Conservation (phyloP, 1,139 yeast species). For the Williopsis jadinii region DNA sequence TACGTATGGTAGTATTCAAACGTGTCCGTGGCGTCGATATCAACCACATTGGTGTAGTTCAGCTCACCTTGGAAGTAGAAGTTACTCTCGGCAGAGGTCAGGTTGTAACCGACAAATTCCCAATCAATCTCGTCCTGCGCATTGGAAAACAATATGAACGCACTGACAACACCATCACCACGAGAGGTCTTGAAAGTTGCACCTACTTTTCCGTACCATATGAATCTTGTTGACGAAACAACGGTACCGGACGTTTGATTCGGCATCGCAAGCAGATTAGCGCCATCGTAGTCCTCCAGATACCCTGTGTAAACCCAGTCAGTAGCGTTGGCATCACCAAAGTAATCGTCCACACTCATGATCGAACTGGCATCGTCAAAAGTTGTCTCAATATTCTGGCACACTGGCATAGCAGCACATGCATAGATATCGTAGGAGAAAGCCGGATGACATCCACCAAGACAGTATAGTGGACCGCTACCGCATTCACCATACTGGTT, state of each 20-base stretch:
- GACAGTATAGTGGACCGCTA: conserved; percentile 59
- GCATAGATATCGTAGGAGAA: conserved; percentile 40
- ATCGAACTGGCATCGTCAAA: conserved; percentile 33
- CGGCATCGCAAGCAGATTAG: conserved; percentile 69
- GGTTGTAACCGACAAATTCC: conserved; percentile 75
- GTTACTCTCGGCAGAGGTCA: conserved; percentile 64
- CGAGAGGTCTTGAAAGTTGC: conserved; percentile 69
- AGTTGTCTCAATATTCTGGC: conserved; percentile 29
- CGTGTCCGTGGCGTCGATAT: conserved; percentile 43
- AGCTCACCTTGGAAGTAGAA: conserved; percentile 70
- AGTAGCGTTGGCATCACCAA: conserved; percentile 62
- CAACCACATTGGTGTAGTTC: conserved; percentile 55
- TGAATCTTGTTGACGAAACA: conserved; percentile 66
- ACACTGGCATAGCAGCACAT: conserved; percentile 59
- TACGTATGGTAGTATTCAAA: conserved; percentile 68
- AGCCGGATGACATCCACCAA: conserved; percentile 65
- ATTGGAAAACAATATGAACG: conserved; percentile 79
- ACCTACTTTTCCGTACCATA: conserved; percentile 83
- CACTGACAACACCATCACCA: conserved; percentile 74
- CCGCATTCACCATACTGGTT: conserved; percentile 85
- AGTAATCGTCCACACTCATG: conserved; percentile 32
- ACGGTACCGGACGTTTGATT: conserved; percentile 73
- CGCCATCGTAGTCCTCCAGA: conserved; percentile 43
- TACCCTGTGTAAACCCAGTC: conserved; percentile 78
- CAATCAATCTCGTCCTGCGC: conserved; percentile 88